These are phyloP conservation scores for Pseudopithomyces chartarum DNA, from an alignment of 2,329 filamentous ascomycete genomes.

Conservation along the genomic window DNA sequence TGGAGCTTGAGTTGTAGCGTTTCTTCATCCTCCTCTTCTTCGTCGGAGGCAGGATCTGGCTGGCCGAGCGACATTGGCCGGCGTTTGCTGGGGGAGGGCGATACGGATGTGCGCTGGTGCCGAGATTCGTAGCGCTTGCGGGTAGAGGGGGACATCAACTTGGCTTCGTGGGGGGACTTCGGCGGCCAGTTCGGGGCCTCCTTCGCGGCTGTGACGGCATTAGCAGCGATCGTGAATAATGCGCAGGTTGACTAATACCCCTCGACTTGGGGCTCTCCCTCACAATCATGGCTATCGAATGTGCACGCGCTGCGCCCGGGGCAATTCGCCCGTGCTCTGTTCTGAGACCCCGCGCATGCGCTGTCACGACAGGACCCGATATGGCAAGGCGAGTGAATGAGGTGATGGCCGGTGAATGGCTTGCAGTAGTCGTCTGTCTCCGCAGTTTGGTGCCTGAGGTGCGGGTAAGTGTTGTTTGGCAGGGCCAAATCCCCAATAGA, in stretches of 20 bases:
- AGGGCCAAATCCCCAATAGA: slow-evolving; percentile 33
- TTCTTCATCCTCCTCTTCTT: slow-evolving; percentile 83
- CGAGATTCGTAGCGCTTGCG: slow-evolving; percentile 72
- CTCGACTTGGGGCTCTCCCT: slow-evolving; percentile 54
- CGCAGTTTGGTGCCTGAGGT: slow-evolving; percentile 20
- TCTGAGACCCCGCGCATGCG: slow-evolving; percentile 14
- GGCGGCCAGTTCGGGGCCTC: slow-evolving; percentile 62
- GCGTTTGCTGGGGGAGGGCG: slow-evolving; percentile 63
- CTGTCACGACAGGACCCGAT: background rate
- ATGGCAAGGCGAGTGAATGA: background rate
- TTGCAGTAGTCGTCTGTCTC: background rate
- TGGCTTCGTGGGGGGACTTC: slow-evolving; percentile 65
- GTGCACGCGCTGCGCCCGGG: slow-evolving; percentile 18
- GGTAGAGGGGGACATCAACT: slow-evolving; percentile 75
- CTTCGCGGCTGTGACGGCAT: slow-evolving; percentile 40
- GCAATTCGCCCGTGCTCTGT: slow-evolving; percentile 35
- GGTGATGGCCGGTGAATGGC: background rate
- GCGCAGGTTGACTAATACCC: slow-evolving; percentile 27
- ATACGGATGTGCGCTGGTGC: slow-evolving; percentile 62
- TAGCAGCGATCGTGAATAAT: slow-evolving; percentile 12
- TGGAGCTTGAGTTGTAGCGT: slow-evolving; percentile 83
- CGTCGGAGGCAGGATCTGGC: slow-evolving; percentile 52
- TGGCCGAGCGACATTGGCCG: slow-evolving; percentile 30
- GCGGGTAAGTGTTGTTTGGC: slow-evolving; percentile 26
- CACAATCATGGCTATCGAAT: slow-evolving; percentile 48